These are phyloP conservation scores for Phyllosticta paracitricarpa DNA, from an alignment of 2,329 filamentous ascomycete genomes.

Conservation along the genomic window DNA sequence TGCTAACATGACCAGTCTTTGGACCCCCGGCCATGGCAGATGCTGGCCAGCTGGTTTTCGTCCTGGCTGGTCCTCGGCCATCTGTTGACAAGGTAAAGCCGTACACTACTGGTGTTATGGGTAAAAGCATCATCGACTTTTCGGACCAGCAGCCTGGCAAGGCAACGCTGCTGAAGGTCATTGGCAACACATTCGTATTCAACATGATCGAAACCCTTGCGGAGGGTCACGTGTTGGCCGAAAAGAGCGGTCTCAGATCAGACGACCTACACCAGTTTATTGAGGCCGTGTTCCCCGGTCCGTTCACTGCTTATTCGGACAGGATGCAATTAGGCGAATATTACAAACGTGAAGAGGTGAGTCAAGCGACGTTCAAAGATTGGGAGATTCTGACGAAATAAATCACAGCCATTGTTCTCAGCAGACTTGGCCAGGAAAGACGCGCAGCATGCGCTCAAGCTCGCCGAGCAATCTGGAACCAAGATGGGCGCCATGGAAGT, in stretches of 20 bases:
- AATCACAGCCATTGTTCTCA: constrained; percentile 58
- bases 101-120: constrained; percentile 64
- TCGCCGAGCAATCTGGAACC: constrained; percentile 55
- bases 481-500: constrained; percentile 56
- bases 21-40: constrained; percentile 63
- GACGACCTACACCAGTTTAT: constrained; percentile 63
- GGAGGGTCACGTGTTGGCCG: constrained; percentile 68
- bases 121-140: constrained; percentile 60
- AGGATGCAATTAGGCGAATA: constrained; percentile 71
- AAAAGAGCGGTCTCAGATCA: constrained; percentile 67
- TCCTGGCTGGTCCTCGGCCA: constrained; percentile 55
- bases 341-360: constrained; percentile 53
- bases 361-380: background rate
- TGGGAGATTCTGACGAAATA: background rate
- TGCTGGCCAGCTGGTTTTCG: constrained; percentile 59
- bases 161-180: constrained; percentile 64
- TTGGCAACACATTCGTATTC: constrained; percentile 79
- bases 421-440: constrained; percentile 80
- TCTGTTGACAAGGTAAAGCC: constrained; percentile 56
- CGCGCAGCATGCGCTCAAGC: constrained; percentile 57
- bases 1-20: constrained; percentile 43
- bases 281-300: constrained; percentile 62
- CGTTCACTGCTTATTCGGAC: constrained; percentile 63
- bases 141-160: constrained; percentile 57
- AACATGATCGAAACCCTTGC: constrained; percentile 73